A percentile compares a stretch with the other conserved stretches of the same genome.
These are phyloP conservation scores for Solanum sitiens DNA, from an alignment of 257 asterid species.

Conservation along the genomic window DNA sequence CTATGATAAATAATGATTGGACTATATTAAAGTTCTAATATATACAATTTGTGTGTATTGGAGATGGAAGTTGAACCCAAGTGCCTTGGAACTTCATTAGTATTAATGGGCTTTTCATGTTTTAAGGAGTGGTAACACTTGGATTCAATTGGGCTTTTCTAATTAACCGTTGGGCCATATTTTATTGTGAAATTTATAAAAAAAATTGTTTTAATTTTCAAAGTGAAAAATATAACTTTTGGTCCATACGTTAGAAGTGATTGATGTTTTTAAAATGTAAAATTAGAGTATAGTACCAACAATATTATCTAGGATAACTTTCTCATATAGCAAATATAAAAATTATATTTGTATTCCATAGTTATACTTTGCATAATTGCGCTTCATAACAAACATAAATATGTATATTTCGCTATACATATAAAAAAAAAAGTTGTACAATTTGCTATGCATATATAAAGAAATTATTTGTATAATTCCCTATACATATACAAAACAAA, in stretches of 20 bases:
- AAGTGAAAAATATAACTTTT: background rate
- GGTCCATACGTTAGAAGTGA: background rate
- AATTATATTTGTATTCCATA: too few species aligned
- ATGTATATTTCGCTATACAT: too few species aligned
- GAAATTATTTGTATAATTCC: too few species aligned
- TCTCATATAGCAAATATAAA: too few species aligned
- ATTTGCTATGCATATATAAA: too few species aligned
- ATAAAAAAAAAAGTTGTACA: too few species aligned
- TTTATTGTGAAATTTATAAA: too few species aligned
- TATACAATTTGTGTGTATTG: background rate
- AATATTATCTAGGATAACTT: background rate
- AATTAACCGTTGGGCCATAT: background rate
- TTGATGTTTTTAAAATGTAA: background rate
- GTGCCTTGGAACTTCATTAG: background rate
- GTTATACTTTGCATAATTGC: too few species aligned
- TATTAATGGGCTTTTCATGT: background rate
- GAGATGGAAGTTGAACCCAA: background rate
- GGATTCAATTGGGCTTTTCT: background rate
- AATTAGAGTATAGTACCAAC: background rate
- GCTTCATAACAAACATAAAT: too few species aligned
- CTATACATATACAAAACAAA: too few species aligned
- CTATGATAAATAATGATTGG: background rate
- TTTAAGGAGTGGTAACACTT: background rate
- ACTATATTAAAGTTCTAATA: background rate
- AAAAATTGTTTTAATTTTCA: background rate